phyloP scores from a whole-genome alignment of 371 early-diverging fungal species.

The Neoconidiobolus thromboides region DNA sequence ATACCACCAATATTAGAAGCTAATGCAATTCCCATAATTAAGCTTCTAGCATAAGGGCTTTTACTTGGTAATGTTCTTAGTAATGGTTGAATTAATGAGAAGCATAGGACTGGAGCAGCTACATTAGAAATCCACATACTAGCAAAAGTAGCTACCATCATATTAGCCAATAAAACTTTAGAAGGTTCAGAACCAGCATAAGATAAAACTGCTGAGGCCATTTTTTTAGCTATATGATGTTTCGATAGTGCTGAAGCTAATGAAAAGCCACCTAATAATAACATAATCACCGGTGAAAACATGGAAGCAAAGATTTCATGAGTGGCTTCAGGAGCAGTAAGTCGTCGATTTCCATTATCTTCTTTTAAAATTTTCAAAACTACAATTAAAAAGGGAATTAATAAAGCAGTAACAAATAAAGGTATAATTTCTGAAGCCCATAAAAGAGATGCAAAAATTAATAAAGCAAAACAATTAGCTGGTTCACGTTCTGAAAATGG shows the following conservation, averaged over 20 bases:
- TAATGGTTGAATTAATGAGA: conserved; percentile 78
- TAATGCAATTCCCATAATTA: conserved; percentile 85
- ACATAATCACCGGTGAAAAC: conserved; percentile 91
- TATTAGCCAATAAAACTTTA: conserved; percentile 69
- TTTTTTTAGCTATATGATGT: conserved; percentile 76
- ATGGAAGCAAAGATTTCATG: conserved; percentile 70
- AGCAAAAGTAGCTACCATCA: conserved; percentile 85
- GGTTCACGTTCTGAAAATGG: conserved; percentile 41
- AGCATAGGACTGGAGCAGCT: conserved; percentile 93
- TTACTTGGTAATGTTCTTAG: conserved; percentile 51
- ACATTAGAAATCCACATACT: conserved; percentile 97
- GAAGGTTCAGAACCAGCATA: conserved; percentile 72
- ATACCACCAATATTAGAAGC: conserved; percentile 91
- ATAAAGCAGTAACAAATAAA: conserved; percentile 75
- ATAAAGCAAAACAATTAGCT: conserved; percentile 65
- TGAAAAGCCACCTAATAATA: conserved; percentile 87
- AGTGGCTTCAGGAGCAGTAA: conserved; percentile 54
- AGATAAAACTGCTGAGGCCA: conserved; percentile 75
- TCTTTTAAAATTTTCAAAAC: conserved; percentile 59
- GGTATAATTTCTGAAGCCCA: conserved; percentile 87
- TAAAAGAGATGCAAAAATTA: conserved; percentile 68
- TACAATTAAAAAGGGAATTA: conserved; percentile 76
- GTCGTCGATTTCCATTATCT: conserved; percentile 20
- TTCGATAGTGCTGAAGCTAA: conserved; percentile 83
- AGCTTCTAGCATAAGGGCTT: conserved; percentile 55